Evolutionary conservation across 2,329 filamentous ascomycete species (phyloP).

Genomic region (Stromatinia cepivora): DNA sequence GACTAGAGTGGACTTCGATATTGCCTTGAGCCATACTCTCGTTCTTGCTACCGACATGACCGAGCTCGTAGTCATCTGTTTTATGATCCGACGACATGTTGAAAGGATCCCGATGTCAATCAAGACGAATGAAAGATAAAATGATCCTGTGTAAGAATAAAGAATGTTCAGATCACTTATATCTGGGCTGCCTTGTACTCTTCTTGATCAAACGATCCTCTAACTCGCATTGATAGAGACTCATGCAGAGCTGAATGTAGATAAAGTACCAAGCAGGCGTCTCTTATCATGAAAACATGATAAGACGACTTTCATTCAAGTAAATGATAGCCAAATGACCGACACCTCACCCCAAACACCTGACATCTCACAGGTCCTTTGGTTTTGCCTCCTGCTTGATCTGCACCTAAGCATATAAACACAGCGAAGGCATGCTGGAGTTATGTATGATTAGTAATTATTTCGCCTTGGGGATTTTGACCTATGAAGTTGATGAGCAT

Average conservation of each 20-base stretch:
- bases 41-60: conserved; percentile 12
- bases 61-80: conserved; percentile 11
- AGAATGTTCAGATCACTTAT: not conserved
- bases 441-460: not conserved
- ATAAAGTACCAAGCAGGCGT: not conserved
- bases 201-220: not conserved
- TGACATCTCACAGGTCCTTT: not conserved
- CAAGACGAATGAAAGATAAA: not conserved
- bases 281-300: conserved; percentile 10
- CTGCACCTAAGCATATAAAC: not conserved
- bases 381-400: not conserved
- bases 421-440: not conserved
- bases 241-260: not conserved
- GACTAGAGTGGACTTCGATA: not conserved
- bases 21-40: not conserved
- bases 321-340: not conserved
- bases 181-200: not conserved
- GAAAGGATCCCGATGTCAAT: not conserved
- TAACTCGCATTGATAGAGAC: not conserved
- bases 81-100: conserved; percentile 12
- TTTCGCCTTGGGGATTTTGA: not conserved
- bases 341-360: not conserved
- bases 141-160: not conserved
- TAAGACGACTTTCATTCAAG: not conserved
- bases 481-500: conserved; percentile 5